Percentiles rank a stretch among this genome's conserved stretches.
Evolutionary conservation across 129 eudicot genomes (phyloP).

Genomic region (Ambrosia artemisiifolia): DNA sequence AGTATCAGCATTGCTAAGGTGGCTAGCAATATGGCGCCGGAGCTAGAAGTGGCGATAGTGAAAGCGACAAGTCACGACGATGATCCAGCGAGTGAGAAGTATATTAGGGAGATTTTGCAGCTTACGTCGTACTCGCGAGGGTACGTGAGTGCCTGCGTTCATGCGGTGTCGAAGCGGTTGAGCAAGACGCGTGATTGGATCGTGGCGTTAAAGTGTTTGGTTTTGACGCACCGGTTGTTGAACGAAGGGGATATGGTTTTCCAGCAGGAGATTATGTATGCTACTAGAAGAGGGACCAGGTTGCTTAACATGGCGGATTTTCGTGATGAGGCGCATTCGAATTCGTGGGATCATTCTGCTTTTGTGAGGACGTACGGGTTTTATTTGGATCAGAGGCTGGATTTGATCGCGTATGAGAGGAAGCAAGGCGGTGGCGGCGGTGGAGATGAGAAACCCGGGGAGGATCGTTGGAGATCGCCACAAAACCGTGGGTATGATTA

Average conservation of each 20-base stretch:
- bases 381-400: constrained; percentile 70
- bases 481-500: constrained; percentile 50
- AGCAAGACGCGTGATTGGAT: constrained; percentile 81
- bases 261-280: constrained; percentile 75
- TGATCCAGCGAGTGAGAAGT: constrained; percentile 74
- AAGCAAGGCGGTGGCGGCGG: constrained; percentile 33
- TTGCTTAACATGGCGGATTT: constrained; percentile 71
- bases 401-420: constrained; percentile 52
- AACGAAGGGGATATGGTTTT: constrained; percentile 62
- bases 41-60: constrained; percentile 68
- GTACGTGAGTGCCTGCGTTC: constrained; percentile 61
- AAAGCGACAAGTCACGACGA: constrained; percentile 83
- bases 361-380: constrained; percentile 71
- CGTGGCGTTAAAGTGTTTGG: constrained; percentile 69
- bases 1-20: constrained; percentile 77
- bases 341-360: constrained; percentile 81
- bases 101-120: constrained; percentile 53
- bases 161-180: constrained; percentile 45
- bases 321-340: constrained; percentile 81
- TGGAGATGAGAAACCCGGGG: constrained; percentile 37
- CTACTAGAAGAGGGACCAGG: constrained; percentile 69
- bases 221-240: constrained; percentile 51
- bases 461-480: constrained; percentile 63
- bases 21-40: constrained; percentile 74
- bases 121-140: constrained; percentile 57